These are phyloP conservation scores for Diaporthe caulivora DNA, from an alignment of 2,329 filamentous ascomycete species.

Conservation along the genomic window DNA sequence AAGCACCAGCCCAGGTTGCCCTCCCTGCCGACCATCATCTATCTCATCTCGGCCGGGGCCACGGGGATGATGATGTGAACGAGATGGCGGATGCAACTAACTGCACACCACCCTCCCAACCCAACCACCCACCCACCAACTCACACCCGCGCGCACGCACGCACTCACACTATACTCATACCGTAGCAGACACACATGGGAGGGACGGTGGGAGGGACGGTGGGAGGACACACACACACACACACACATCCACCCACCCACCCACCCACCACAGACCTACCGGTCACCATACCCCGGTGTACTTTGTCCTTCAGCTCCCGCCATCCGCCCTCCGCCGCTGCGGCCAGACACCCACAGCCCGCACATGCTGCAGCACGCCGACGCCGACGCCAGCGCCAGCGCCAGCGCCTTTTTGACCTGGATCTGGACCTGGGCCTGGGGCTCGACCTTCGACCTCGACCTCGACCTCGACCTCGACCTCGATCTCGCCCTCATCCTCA, in stretches of 20 bases:
- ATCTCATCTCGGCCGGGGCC: slow-evolving; percentile 31
- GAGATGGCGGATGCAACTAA: slow-evolving; percentile 28
- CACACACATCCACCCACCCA: slow-evolving; percentile 1
- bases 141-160: background rate
- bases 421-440: background rate
- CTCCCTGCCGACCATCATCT: slow-evolving; percentile 30
- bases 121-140: background rate
- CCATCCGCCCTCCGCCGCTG: background rate
- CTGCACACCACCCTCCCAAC: slow-evolving; percentile 24
- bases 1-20: slow-evolving; percentile 23
- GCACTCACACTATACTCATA: background rate
- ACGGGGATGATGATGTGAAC: slow-evolving; percentile 30
- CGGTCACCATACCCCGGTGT: background rate
- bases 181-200: too few species aligned
- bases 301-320: slow-evolving; percentile 26
- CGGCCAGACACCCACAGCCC: slow-evolving; percentile 26
- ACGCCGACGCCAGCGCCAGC: slow-evolving; percentile 17
- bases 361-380: slow-evolving; percentile 16
- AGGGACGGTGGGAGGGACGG: too few species aligned
- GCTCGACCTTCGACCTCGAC: background rate
- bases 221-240: too few species aligned
- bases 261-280: slow-evolving; percentile 7
- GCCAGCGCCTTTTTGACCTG: slow-evolving; percentile 14
- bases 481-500: background rate
- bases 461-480: background rate